Evolutionary conservation across 208 protist species (phyloP).

Genomic region (Trypanosoma melophagium): DNA sequence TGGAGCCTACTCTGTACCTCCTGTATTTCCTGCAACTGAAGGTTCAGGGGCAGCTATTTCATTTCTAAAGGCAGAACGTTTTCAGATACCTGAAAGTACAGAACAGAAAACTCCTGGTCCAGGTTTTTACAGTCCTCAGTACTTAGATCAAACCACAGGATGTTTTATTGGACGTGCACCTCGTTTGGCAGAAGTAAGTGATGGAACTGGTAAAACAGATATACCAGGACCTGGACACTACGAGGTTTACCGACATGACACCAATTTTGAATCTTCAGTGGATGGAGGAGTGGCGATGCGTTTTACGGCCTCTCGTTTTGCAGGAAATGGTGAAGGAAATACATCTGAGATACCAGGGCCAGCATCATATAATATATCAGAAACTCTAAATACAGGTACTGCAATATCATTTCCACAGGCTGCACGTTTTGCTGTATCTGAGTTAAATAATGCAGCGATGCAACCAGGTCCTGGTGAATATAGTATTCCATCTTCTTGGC

Average conservation of each 20-base stretch:
- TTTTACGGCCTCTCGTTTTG: slow-evolving; percentile 23
- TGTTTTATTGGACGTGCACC: slow-evolving; percentile 25
- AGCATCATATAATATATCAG: slow-evolving; percentile 21
- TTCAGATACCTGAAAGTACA: background rate
- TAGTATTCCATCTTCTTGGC: slow-evolving; percentile 27
- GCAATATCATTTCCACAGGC: slow-evolving; percentile 25
- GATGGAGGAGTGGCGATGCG: slow-evolving; percentile 28
- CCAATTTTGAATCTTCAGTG: background rate
- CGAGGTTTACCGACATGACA: slow-evolving; percentile 2
- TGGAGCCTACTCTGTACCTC: slow-evolving; percentile 28
- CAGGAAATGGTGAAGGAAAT: background rate
- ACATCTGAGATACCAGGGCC: slow-evolving; percentile 24
- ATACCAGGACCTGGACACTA: slow-evolving; percentile 25
- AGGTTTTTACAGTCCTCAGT: slow-evolving; percentile 18
- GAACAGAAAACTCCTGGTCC: slow-evolving; percentile 13
- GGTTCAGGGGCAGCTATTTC: slow-evolving; percentile 8
- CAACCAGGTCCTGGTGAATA: slow-evolving; percentile 37
- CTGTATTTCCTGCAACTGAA: slow-evolving; percentile 20
- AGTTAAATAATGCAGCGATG: background rate
- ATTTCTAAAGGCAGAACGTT: slow-evolving; percentile 25
- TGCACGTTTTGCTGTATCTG: slow-evolving; percentile 15
- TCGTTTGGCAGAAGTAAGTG: slow-evolving; percentile 23
- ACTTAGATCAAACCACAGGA: background rate
- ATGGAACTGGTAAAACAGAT: background rate
- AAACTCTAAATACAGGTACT: background rate